phyloP scores from a whole-genome alignment of 2,329 filamentous ascomycete genomes.

The Polytolypa hystricis region DNA sequence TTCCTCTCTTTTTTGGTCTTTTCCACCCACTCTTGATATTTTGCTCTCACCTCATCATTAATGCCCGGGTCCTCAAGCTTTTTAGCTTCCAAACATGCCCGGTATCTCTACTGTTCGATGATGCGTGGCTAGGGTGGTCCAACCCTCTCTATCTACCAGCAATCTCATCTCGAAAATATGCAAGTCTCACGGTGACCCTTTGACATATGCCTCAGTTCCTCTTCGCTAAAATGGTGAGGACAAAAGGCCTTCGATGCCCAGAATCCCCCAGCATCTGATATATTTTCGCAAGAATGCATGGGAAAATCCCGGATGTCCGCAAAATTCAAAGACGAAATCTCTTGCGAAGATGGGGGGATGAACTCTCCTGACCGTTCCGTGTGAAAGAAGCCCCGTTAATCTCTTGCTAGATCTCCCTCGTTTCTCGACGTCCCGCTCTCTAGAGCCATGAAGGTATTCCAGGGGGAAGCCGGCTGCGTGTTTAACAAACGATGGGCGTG shows the following conservation, averaged over 20 bases:
- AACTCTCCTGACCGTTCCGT: too few species aligned
- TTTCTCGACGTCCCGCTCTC: too few species aligned
- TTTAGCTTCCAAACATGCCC: neutral
- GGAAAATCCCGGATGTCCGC: too few species aligned
- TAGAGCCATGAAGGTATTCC: too few species aligned
- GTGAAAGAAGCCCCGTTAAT: too few species aligned
- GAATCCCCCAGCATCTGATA: slow-evolving; percentile 1
- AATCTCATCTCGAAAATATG: neutral
- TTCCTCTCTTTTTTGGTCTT: neutral
- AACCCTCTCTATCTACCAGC: neutral
- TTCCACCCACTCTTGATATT: neutral
- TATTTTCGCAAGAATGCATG: too few species aligned
- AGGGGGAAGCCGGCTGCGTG: too few species aligned
- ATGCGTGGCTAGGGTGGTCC: neutral
- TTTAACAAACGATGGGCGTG: too few species aligned
- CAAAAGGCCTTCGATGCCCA: neutral
- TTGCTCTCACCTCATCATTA: neutral
- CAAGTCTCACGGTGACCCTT: neutral
- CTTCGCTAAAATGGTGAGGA: slow-evolving; percentile 1
- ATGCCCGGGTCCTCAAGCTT: neutral
- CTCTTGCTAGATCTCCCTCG: too few species aligned
- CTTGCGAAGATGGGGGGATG: too few species aligned
- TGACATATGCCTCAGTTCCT: neutral
- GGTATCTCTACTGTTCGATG: neutral
- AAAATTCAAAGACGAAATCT: too few species aligned